Evolutionary conservation across 2,329 filamentous ascomycete genomes (phyloP).

Genomic region (Phyllosticta citriasiana): DNA sequence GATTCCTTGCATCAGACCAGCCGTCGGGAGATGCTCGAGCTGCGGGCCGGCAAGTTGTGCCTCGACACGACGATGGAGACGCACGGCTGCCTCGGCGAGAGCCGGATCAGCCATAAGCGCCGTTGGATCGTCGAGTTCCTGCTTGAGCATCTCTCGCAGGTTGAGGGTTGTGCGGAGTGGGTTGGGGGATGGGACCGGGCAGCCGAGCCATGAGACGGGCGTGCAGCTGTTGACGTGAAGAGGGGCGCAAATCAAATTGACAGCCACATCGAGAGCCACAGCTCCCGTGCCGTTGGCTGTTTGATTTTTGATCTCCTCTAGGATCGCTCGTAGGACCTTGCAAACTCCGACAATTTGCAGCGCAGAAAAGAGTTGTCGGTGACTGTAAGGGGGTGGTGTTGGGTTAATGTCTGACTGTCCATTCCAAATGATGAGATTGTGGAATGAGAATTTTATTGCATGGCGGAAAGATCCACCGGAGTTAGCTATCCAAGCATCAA

Average conservation of each 20-base stretch:
- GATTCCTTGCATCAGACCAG: slow-evolving; percentile 7
- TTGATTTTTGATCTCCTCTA: slow-evolving; percentile 58
- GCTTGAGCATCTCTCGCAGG: slow-evolving; percentile 50
- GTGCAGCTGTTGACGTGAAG: slow-evolving; percentile 29
- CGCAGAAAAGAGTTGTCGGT: slow-evolving; percentile 56
- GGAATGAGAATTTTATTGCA: slow-evolving; percentile 51
- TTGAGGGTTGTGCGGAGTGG: slow-evolving; percentile 33
- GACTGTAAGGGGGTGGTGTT: slow-evolving; percentile 56
- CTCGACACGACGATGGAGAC: slow-evolving; percentile 55
- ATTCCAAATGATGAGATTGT: slow-evolving; percentile 58
- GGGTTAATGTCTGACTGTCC: slow-evolving; percentile 39
- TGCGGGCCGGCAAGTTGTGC: slow-evolving; percentile 41
- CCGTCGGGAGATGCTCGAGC: slow-evolving; percentile 1
- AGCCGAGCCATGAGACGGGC: slow-evolving; percentile 24
- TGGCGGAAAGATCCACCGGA: slow-evolving; percentile 46
- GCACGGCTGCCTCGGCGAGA: slow-evolving; percentile 52
- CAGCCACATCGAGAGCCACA: slow-evolving; percentile 58
- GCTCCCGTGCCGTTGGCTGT: slow-evolving; percentile 49
- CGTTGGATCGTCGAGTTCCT: slow-evolving; percentile 49
- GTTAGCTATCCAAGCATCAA: slow-evolving; percentile 56
- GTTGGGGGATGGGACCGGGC: slow-evolving; percentile 17
- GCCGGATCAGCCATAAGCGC: slow-evolving; percentile 46
- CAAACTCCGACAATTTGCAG: slow-evolving; percentile 53
- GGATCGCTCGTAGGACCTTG: slow-evolving; percentile 49
- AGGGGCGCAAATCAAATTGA: slow-evolving; percentile 60